Conservation (phyloP, 164 flowering plant species). For the Vitis labrusca region DNA sequence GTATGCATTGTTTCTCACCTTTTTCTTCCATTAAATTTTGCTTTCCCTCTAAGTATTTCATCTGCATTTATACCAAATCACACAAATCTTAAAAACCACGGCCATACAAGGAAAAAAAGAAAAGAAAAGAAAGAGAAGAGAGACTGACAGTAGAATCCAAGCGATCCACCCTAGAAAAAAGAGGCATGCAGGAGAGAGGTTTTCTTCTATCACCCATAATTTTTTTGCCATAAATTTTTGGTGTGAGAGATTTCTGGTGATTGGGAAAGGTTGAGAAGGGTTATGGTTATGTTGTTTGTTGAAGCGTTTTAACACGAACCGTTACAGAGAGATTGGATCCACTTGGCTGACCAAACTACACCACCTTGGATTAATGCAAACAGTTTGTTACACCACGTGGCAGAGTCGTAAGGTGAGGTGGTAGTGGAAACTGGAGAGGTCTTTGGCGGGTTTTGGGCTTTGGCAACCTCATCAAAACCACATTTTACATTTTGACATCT, state of each 20-base stretch:
- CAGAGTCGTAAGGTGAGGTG: background rate
- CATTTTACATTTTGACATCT: no score
- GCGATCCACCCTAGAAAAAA: conserved; percentile 38
- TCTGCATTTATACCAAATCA: conserved; percentile 8
- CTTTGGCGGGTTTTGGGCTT: no score
- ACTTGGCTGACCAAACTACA: no score
- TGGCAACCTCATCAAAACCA: no score
- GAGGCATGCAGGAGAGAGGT: conserved; percentile 16
- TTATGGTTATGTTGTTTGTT: no score
- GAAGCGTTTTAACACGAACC: no score
- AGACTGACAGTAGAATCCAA: conserved; percentile 37
- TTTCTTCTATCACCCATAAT: conserved; percentile 1
- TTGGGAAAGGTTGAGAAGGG: no score
- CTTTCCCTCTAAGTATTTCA: conserved; percentile 28
- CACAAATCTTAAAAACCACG: no score
- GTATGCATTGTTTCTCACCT: conserved; percentile 6
- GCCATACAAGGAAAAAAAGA: background rate
- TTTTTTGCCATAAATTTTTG: background rate
- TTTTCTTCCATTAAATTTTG: conserved; percentile 1
- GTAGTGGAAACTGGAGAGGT: no score
- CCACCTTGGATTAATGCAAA: background rate
- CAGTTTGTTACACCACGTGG: conserved; percentile 15
- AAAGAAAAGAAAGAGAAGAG: background rate
- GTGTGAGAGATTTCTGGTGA: no score
- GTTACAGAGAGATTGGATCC: no score